phyloP scores from a whole-genome alignment of 768 basidiomycete species.

The Pholiota microspora region DNA sequence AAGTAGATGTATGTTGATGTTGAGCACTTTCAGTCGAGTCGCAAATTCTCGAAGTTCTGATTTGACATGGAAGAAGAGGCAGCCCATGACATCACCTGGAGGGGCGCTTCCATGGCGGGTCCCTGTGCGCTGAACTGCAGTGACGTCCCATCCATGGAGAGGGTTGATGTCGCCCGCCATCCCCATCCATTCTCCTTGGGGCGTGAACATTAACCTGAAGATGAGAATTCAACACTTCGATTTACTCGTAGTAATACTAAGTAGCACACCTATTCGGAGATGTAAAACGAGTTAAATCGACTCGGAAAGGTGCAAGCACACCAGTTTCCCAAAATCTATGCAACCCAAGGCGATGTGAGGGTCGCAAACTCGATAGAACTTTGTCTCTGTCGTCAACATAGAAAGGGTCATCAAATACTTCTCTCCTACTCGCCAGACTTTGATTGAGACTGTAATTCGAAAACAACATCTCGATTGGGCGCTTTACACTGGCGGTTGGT shows the following conservation, averaged over 20 bases:
- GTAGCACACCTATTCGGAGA: conserved; percentile 37
- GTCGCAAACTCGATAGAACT: conserved; percentile 34
- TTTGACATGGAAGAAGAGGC: conserved; percentile 44
- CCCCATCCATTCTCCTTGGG: conserved; percentile 44
- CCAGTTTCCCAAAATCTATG: conserved; percentile 37
- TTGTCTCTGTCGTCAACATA: conserved; percentile 42
- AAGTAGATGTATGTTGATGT: conserved; percentile 37
- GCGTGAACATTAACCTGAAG: conserved; percentile 39
- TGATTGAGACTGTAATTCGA: conserved; percentile 27
- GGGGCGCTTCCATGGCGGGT: conserved; percentile 30
- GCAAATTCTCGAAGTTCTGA: conserved; percentile 37
- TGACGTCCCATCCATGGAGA: conserved; percentile 47
- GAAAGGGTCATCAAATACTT: conserved; percentile 32
- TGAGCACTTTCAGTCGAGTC: conserved; percentile 31
- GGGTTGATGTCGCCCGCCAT: conserved; percentile 39
- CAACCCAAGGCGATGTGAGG: conserved; percentile 38
- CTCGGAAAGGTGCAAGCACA: conserved; percentile 35
- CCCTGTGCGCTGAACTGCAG: conserved; percentile 38
- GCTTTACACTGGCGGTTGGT: conserved; percentile 32
- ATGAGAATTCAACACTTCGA: too few relatives aligned
- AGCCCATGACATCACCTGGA: conserved; percentile 35
- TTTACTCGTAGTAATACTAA: too few relatives aligned
- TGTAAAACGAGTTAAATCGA: conserved; percentile 30
- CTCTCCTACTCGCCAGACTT: conserved; percentile 26
- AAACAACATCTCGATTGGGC: conserved; percentile 36